These are phyloP conservation scores for Nepenthes gracilis DNA, from an alignment of 148 eudicot species.

Conservation along the genomic window DNA sequence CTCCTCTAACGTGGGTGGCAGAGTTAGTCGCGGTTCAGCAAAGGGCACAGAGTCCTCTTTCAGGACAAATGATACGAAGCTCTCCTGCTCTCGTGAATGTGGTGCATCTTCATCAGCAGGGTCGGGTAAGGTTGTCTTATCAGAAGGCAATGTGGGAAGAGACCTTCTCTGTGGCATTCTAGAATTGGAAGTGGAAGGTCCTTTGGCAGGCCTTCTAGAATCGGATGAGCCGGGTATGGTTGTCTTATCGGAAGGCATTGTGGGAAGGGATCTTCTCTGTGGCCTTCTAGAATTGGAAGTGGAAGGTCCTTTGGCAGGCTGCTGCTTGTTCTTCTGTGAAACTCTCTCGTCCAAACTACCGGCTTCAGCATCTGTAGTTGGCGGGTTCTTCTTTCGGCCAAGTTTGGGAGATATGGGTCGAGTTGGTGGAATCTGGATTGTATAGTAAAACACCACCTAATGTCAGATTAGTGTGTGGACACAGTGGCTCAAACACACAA, in stretches of 20 bases:
- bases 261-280: conserved; percentile 68
- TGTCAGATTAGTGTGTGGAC: background rate
- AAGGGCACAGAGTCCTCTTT: no score
- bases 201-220: conserved; percentile 15
- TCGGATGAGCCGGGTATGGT: conserved; percentile 19
- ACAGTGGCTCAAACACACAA: no score
- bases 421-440: conserved; percentile 65
- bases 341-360: conserved; percentile 54
- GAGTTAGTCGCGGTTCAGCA: no score
- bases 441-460: background rate
- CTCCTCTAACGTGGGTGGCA: no score
- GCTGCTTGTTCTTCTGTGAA: conserved; percentile 14
- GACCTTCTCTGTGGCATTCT: conserved; percentile 65
- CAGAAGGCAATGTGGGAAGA: conserved; percentile 73
- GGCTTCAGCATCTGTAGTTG: conserved; percentile 36
- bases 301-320: conserved; percentile 27
- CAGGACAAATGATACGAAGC: no score
- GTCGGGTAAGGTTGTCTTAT: conserved; percentile 40
- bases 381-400: conserved; percentile 63
- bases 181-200: conserved; percentile 20
- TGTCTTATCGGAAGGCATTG: conserved; percentile 64
- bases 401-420: conserved; percentile 90
- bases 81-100: no score
- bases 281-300: conserved; percentile 39
- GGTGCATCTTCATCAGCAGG: background rate